Base-by-base conservation (phyloP, 192 early-diverging fungal genomes). In the Gaertneriomyces semiglobifer region DNA sequence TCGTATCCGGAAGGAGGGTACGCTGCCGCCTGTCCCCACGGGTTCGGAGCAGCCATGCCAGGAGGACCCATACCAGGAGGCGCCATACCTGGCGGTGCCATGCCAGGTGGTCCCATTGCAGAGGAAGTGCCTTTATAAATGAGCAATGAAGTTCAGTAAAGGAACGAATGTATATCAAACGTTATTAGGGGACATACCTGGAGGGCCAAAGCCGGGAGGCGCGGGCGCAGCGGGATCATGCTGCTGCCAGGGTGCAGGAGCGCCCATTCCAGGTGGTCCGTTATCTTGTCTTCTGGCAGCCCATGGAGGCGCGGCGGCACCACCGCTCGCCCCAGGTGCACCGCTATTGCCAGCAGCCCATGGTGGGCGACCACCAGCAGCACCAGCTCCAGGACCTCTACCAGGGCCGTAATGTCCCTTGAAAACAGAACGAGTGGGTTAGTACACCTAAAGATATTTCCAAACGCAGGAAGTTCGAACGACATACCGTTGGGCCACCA, bases 301-400 rank as follows among this genome's bases (percentile, higher is more conserved):
- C 69, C 69, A 71, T 4, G 69, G 69, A 16, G 69, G 62, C 7
- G 60, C 51, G 7, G 51, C 68, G 12, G 51, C 53, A 51, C 53
- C 58, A 51, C 16, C 42, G 25, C 38, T 19, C n/a, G 40, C 9
- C 12, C 18, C 20, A 42, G 40, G 39, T 33, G 16, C 63, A 43
- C 57, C 43, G 54, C 42, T 54, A 11, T 20, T 64, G 18, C 58
- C 53, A 53, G 42, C 6, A 19, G 42, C 55, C 59, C 62, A 58
- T 42, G 62, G 52, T 18, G 60, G 54, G 10, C 56, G 56, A 6
- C 54, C n/a, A 43, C 55, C 46, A 44, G 18, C 10, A 46, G 66
- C 40, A 39, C 19, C 45, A 44, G 54, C 16, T 8, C 41, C 40
- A 2, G 44, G 42, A 25, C 25, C 44, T 41, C 48, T 50, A 58